These are phyloP conservation scores for Mercurialis annua DNA, from an alignment of 345 rosid genomes.

Conservation along the genomic window DNA sequence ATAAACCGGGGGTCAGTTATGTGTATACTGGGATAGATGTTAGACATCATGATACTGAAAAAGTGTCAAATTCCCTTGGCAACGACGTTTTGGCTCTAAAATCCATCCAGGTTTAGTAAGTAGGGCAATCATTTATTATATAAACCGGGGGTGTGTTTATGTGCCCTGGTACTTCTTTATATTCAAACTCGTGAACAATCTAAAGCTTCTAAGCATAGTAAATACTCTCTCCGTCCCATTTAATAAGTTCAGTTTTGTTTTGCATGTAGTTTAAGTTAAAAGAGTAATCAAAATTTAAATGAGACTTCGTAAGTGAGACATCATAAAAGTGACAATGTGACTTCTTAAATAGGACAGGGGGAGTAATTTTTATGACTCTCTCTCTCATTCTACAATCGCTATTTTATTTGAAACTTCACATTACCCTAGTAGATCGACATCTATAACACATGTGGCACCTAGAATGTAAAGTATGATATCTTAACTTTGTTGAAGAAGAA, in stretches of 20 bases:
- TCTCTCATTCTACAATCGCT: background rate
- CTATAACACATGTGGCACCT: background rate
- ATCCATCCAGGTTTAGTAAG: conserved; percentile 1
- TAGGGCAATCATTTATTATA: background rate
- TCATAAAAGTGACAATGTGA: no score
- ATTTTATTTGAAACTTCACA: no score
- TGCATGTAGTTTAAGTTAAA: no score
- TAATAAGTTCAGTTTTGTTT: no score
- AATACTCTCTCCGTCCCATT: no score
- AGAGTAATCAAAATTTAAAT: no score
- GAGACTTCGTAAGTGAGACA: no score
- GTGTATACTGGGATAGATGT: no score
- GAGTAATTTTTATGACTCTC: background rate
- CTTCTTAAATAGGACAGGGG: no score
- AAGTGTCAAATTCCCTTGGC: background rate
- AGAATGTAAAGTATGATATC: background rate
- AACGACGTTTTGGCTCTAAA: background rate
- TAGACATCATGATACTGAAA: background rate
- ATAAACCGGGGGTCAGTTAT: no score
- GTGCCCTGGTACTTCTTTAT: background rate
- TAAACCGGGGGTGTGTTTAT: background rate
- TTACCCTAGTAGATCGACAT: background rate
- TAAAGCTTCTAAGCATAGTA: background rate
- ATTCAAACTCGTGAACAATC: no score
- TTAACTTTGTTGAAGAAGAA: background rate